These are phyloP conservation scores for Brachypodium distachyon DNA, from an alignment of 202 grass and related monocot species.

Conservation along the genomic window DNA sequence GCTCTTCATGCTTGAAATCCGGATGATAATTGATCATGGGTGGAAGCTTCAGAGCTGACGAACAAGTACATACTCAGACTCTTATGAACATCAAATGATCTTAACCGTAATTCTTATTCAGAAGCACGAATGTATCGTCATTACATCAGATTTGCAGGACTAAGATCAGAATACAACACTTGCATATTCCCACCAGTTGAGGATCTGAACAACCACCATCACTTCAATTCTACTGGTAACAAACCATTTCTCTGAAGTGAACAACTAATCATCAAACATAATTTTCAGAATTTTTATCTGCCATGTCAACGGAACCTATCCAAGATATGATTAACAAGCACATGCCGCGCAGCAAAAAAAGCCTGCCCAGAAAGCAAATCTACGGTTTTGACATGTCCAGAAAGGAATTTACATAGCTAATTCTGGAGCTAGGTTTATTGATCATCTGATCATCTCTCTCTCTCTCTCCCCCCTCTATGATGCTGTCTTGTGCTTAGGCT, in stretches of 20 bases:
- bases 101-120: no score
- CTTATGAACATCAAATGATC: no score
- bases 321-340: neutral
- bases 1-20: no score
- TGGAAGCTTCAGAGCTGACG: no score
- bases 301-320: neutral
- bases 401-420: conserved; percentile 13
- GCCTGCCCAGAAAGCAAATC: neutral
- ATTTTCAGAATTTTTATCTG: neutral
- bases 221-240: neutral
- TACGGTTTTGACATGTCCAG: neutral
- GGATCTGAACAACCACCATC: neutral
- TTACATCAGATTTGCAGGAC: no score
- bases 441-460: neutral
- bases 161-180: no score
- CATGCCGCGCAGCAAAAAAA: neutral
- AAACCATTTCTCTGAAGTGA: neutral
- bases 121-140: no score
- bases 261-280: neutral
- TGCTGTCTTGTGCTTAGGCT: conserved; percentile 28
- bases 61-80: no score
- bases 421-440: neutral
- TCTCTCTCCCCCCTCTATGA: neutral
- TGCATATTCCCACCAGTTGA: no score
- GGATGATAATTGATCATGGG: no score